Base-by-base conservation (phyloP, 2,329 filamentous ascomycete genomes). In the Colletotrichum liriopes region DNA sequence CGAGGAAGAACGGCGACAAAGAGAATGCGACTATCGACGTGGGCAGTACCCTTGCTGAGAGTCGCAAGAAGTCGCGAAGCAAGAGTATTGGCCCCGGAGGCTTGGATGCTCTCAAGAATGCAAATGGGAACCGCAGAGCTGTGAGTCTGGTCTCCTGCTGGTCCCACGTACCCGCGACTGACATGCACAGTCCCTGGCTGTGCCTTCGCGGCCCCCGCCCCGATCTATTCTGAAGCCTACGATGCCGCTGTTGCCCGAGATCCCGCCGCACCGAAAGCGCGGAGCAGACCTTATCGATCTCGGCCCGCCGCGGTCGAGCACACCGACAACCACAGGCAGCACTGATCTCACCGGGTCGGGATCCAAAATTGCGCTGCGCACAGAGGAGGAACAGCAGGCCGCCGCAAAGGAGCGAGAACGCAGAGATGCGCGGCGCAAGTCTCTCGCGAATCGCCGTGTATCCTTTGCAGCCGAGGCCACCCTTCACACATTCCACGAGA, bases 401-500 rank as follows among this genome's bases (percentile, higher is more conserved):
- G 91, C 92, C 2, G 91, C 91, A 11, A 87, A 89, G 72, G 92
- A 94, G 77, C 88, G 91, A 52, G 92, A 96, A 77, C 90, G 95
- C 67, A 90, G 95, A 76, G 96, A 97, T 81, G 95, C 94, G 55
- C 92, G 96, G 74, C 90, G 96, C 76, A 98, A 98, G 81, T 98
- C 95, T 23, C 88, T 98, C 69, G 95, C 96, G 59, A 97, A 96
- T 80, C 91, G 96, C 78, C 91, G 96, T 79, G 96, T 99, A 43
- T 98, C 96, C 0, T 99, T 99, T 82, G 96, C 96, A 5, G 96
- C 96, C 1, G 96, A 99, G 83, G 96, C 96, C 16, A 99, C 96
- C 4, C 87, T 99, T 45, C 96, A 99, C 80, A 99, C 96, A 0
- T 98, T 97, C 88, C 95, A 98, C 79, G 95, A 96, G 67, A 90